Conservation (phyloP, 768 basidiomycete genomes). For the Cystofilobasidium ferigula region DNA sequence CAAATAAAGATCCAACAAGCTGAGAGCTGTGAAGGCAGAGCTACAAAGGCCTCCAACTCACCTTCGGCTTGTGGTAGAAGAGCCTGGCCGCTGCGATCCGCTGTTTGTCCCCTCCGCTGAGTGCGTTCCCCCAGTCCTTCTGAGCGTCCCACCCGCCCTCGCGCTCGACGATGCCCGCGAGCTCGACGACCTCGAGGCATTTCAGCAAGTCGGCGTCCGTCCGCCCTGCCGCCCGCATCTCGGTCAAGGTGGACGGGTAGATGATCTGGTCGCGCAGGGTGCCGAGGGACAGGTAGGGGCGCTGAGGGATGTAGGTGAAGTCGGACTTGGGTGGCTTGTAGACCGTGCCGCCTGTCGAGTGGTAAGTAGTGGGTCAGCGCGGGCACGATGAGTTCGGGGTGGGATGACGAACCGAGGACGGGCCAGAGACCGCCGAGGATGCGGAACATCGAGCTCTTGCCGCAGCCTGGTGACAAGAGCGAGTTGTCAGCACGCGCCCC, state of each 20-base stretch:
- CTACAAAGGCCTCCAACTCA: conserved; percentile 33
- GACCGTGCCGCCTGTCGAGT: conserved; percentile 54
- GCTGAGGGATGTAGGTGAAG: conserved; percentile 90
- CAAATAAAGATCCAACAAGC: conserved; percentile 4
- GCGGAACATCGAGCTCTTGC: conserved; percentile 86
- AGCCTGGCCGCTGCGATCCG: conserved; percentile 93
- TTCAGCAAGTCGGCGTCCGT: conserved; percentile 62
- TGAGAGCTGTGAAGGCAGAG: background rate
- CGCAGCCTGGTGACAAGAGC: conserved; percentile 49
- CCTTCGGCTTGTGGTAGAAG: conserved; percentile 91
- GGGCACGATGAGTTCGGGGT: too few relatives aligned
- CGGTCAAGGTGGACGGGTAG: conserved; percentile 48
- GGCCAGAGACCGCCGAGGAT: conserved; percentile 68
- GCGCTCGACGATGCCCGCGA: conserved; percentile 74
- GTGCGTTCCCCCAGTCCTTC: conserved; percentile 58
- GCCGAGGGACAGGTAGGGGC: conserved; percentile 86
- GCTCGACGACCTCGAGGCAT: conserved; percentile 67
- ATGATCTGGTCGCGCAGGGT: conserved; percentile 93
- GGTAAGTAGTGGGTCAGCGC: too few relatives aligned
- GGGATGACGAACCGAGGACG: background rate
- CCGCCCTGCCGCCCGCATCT: conserved; percentile 46
- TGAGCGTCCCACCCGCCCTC: conserved; percentile 91
- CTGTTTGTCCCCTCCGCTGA: conserved; percentile 38
- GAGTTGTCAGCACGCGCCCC: background rate
- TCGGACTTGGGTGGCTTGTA: conserved; percentile 76